Base-by-base conservation (phyloP, 805 yeast genomes). In the Teunomyces aglyptinius region DNA sequence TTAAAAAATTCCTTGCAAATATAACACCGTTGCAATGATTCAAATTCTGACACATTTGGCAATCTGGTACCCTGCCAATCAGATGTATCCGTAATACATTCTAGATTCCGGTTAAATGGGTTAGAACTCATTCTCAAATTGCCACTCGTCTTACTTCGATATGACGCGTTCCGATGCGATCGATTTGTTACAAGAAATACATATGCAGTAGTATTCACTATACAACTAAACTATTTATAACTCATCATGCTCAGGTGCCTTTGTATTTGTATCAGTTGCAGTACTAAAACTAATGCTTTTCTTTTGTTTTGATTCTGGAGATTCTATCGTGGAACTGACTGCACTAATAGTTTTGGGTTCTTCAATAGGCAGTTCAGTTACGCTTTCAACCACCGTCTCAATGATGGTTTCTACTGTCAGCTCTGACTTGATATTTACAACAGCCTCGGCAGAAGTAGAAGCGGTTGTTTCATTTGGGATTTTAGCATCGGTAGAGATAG, bases 1-100 rank as follows among this genome's bases (percentile, higher is more conserved):
- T 68, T 76, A 45, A 87, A 71, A 52, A 85, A 80, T 49, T 89
- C 97, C 57, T 90, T 88, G 64, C 98, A 91, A 7, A 91, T 86
- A 55, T 86, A 90, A 60, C 98, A 91, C 58, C 96, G 61, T 43
- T 89, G 70, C 20, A 84, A 69, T 1, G 89, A 73, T 52, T 91
- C 97, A 2, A 91, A 65, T 43, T 77, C 82, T 2, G 73, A 55
- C 2, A 89, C 61, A 13, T 62, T 65, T 3, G 95, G 90, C 5
- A 84, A 57, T 13, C 57, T 54, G 1, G 90, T 78, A 2, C 49
- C 42, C 4, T 61, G 46, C 84, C 92, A 89, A 59, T 89, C 96
- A 8, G 83, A 69, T 0, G 95, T 84, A 61, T 89, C 96, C 1
- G 85, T 71, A 15, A 78, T 64, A 22, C 33, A 22, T 15, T 20